A percentile compares a stretch with the other conserved stretches of the same genome.
phyloP scores from a whole-genome alignment of 2,329 filamentous ascomycete genomes.

The Geosmithia putterillii region DNA sequence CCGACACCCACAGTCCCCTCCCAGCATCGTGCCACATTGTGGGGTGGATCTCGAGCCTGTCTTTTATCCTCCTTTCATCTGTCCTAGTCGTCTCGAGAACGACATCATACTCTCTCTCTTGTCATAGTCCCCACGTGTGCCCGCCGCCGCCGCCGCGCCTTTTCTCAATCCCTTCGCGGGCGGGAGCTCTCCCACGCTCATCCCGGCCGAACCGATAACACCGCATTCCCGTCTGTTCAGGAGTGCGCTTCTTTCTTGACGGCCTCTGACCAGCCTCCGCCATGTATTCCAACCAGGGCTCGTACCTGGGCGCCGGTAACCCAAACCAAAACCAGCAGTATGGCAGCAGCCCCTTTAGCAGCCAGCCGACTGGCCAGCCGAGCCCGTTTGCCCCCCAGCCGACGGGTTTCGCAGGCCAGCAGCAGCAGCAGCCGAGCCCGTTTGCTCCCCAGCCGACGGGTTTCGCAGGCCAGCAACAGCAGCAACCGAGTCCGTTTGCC shows the following conservation, averaged over 20 bases:
- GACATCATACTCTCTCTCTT: background rate
- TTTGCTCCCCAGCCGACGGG: constrained; percentile 50
- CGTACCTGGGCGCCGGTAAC: constrained; percentile 67
- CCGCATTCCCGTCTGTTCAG: background rate
- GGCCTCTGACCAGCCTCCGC: constrained; percentile 5
- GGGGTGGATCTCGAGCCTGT: background rate
- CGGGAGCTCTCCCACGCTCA: constrained; percentile 12
- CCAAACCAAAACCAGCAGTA: constrained; percentile 51
- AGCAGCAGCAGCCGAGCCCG: constrained; percentile 31
- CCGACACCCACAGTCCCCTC: background rate
- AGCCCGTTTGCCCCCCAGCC: constrained; percentile 45
- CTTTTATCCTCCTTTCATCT: background rate
- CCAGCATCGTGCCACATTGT: background rate
- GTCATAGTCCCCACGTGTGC: no score
- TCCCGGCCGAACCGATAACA: constrained; percentile 2
- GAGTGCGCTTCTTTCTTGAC: background rate
- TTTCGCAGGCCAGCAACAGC: constrained; percentile 33
- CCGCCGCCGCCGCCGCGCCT: background rate
- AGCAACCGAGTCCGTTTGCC: constrained; percentile 39
- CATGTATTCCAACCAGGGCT: constrained; percentile 89
- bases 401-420: constrained; percentile 43
- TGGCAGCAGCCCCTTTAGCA: constrained; percentile 35
- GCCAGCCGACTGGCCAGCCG: constrained; percentile 36
- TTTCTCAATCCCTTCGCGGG: constrained; percentile 2
- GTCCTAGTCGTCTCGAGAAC: background rate